Evolutionary conservation across 768 basidiomycete species (phyloP).

Genomic region (Amanita muscaria): DNA sequence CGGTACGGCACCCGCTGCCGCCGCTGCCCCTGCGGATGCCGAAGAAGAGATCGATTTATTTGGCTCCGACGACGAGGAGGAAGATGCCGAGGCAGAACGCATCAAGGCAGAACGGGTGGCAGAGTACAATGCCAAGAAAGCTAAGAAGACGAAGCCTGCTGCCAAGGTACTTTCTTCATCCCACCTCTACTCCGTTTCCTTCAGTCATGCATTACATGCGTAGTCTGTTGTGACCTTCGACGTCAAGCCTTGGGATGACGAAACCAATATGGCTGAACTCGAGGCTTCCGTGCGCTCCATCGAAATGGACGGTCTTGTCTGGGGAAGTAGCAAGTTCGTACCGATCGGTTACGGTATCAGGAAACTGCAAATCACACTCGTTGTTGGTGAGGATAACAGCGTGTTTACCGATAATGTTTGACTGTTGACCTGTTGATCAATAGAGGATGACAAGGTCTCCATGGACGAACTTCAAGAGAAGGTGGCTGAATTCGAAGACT

Average conservation of each 20-base stretch:
- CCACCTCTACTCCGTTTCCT: background rate
- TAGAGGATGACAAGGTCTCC: conserved; percentile 94
- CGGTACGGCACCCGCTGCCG: conserved; percentile 36
- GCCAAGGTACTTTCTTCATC: conserved; percentile 72
- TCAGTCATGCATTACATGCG: conserved; percentile 5
- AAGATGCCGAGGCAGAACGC: conserved; percentile 76
- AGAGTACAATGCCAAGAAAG: conserved; percentile 91
- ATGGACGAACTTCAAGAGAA: conserved; percentile 91
- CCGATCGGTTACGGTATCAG: conserved; percentile 86
- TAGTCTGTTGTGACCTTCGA: conserved; percentile 97
- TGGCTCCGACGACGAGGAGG: conserved; percentile 76
- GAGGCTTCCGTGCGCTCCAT: conserved; percentile 81
- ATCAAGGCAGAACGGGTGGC: conserved; percentile 90
- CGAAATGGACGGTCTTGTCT: conserved; percentile 84
- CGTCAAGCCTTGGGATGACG: conserved; percentile 99
- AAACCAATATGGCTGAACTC: conserved; percentile 90
- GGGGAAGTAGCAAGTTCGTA: conserved; percentile 92
- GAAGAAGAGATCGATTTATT: conserved; percentile 75
- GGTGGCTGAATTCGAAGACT: conserved; percentile 77
- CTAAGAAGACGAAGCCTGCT: conserved; percentile 74
- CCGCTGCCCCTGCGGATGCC: conserved; percentile 28
- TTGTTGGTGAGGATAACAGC: conserved; percentile 44
- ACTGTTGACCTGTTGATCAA: conserved; percentile 1
- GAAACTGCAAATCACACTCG: conserved; percentile 77
- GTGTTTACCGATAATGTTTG: background rate